Evolutionary conservation across 805 yeast genomes (phyloP).

Genomic region (Priceomyces medius): DNA sequence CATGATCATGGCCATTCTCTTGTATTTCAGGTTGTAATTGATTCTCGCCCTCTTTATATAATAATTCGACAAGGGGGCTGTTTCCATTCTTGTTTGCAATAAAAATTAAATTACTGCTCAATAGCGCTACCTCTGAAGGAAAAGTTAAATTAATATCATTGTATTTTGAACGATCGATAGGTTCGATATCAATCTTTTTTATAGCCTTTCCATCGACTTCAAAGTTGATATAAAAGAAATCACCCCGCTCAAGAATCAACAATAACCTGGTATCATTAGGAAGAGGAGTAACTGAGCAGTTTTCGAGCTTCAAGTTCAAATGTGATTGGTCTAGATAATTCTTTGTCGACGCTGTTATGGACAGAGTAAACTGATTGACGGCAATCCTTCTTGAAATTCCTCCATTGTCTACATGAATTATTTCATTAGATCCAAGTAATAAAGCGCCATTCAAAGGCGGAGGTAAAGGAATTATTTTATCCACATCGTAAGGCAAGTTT

Average conservation of each 20-base stretch:
- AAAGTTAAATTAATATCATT: constrained; percentile 35
- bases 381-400: constrained; percentile 66
- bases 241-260: constrained; percentile 31
- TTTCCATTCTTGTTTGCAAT: constrained; percentile 63
- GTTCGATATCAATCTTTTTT: constrained; percentile 32
- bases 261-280: constrained; percentile 38
- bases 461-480: constrained; percentile 59
- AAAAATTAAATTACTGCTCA: constrained; percentile 49
- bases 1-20: constrained; percentile 11
- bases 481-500: constrained; percentile 73
- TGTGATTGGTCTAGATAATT: constrained; percentile 46
- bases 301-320: constrained; percentile 56
- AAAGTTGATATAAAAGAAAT: constrained; percentile 33
- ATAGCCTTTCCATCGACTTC: constrained; percentile 44
- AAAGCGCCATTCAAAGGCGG: constrained; percentile 70
- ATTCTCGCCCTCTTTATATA: constrained; percentile 17
- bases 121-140: constrained; percentile 42
- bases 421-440: constrained; percentile 69
- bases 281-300: constrained; percentile 37
- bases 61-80: constrained; percentile 49
- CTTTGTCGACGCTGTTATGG: constrained; percentile 34
- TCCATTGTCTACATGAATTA: constrained; percentile 76
- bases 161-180: constrained; percentile 23
- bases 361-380: constrained; percentile 53
- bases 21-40: constrained; percentile 4